Conservation (phyloP, 2,329 filamentous ascomycete species). For the Coniella vitis region DNA sequence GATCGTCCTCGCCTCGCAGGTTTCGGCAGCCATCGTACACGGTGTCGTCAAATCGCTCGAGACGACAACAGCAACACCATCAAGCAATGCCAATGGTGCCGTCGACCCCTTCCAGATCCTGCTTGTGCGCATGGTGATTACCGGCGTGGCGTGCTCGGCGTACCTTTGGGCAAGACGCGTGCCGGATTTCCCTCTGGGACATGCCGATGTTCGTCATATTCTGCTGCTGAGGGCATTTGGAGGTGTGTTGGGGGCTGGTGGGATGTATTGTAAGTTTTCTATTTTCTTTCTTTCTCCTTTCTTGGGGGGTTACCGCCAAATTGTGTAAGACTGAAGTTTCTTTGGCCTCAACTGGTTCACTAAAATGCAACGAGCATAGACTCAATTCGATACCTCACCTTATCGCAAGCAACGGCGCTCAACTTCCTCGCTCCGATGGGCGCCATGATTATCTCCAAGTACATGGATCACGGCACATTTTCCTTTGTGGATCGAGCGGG, state of each 20-base stretch:
- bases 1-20: constrained; percentile 11
- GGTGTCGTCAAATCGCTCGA: constrained; percentile 11
- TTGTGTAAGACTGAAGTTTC: too few species aligned
- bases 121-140: constrained; percentile 72
- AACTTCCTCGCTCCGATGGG: constrained; percentile 79
- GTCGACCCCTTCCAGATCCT: constrained; percentile 40
- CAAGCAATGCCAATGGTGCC: not conserved
- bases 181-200: constrained; percentile 64
- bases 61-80: too few species aligned
- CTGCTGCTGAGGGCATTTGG: constrained; percentile 61
- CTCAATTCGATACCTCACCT: constrained; percentile 65
- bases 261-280: constrained; percentile 36
- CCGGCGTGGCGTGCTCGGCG: constrained; percentile 54
- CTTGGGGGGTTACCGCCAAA: too few species aligned
- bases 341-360: too few species aligned
- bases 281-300: not conserved
- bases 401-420: constrained; percentile 84
- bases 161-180: constrained; percentile 71
- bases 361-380: constrained; percentile 48
- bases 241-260: constrained; percentile 71
- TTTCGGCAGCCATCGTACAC: constrained; percentile 9
- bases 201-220: constrained; percentile 57
- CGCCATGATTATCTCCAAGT: constrained; percentile 72
- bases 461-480: constrained; percentile 70
- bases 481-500: constrained; percentile 71